Conservation (phyloP, 129 eudicot species). For the Artemisia tridentata region DNA sequence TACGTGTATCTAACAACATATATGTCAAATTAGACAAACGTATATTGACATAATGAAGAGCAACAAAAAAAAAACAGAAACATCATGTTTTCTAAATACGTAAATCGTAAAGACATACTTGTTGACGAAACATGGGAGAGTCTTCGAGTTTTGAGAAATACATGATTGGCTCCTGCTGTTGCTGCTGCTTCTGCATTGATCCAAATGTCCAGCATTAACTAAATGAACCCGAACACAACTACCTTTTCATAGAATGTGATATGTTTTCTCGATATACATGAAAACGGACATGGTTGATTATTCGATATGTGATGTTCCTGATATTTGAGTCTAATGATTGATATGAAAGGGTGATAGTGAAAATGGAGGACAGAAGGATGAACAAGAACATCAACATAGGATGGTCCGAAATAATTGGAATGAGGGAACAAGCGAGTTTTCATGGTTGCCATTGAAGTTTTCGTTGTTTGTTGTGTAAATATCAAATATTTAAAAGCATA, state of each 20-base stretch:
- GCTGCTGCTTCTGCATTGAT: slow-evolving; percentile 47
- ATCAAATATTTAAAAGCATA: not conserved
- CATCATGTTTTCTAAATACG: not conserved
- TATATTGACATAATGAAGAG: not conserved
- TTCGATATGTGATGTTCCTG: not conserved
- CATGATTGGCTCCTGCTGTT: slow-evolving; percentile 33
- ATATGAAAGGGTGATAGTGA: not conserved
- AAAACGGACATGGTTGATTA: not conserved
- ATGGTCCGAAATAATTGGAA: slow-evolving; percentile 23
- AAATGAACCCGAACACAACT: slow-evolving; percentile 6
- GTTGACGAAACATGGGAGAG: slow-evolving; percentile 92
- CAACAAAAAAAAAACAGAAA: slow-evolving; percentile 1
- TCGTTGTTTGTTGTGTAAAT: slow-evolving; percentile 25
- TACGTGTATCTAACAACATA: too few species aligned
- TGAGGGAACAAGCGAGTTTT: slow-evolving; percentile 23
- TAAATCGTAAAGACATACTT: slow-evolving; percentile 45
- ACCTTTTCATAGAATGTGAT: not conserved
- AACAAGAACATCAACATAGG: not conserved
- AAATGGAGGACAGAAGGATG: not conserved
- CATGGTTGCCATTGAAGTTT: slow-evolving; percentile 34
- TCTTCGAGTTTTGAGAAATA: slow-evolving; percentile 80
- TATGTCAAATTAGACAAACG: too few species aligned
- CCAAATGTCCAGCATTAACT: slow-evolving; percentile 23
- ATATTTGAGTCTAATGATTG: not conserved
- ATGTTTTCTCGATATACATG: slow-evolving; percentile 8